Conservation (phyloP, 2,329 filamentous ascomycete species). For the Neonectria ditissima region DNA sequence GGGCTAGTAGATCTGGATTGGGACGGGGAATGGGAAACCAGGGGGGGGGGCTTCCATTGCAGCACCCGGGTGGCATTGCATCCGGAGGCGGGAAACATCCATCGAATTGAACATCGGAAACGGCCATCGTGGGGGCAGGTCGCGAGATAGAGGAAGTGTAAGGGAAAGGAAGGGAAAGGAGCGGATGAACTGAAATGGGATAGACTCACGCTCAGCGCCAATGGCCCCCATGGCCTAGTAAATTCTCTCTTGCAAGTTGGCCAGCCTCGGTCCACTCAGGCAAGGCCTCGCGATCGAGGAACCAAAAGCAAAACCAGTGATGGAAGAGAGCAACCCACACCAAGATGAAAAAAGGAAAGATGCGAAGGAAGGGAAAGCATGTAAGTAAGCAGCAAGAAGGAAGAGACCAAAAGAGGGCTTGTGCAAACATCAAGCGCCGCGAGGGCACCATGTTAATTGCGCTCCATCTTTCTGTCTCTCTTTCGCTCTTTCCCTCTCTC, state of each 20-base stretch:
- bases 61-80: slow-evolving; percentile 3
- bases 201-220: not conserved
- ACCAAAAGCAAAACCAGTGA: not conserved
- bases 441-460: not conserved
- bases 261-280: not conserved
- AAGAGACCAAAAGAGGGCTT: not conserved
- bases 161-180: not conserved
- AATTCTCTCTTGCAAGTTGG: not conserved
- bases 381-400: not conserved
- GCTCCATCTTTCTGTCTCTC: not conserved
- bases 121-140: not conserved
- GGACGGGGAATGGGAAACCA: slow-evolving; percentile 12
- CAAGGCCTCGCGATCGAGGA: not conserved
- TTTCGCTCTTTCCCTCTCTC: not conserved
- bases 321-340: not conserved
- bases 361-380: not conserved
- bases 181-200: not conserved
- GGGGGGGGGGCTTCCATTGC: slow-evolving; percentile 6
- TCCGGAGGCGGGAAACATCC: slow-evolving; percentile 10
- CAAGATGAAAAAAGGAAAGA: not conserved
- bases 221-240: not conserved
- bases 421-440: not conserved
- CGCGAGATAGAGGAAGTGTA: not conserved
- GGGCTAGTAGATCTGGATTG: slow-evolving; percentile 21
- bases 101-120: slow-evolving; percentile 12